These are phyloP conservation scores for Aspergillus saccharolyticus DNA, from an alignment of 495 filamentous ascomycete genomes.

Conservation along the genomic window DNA sequence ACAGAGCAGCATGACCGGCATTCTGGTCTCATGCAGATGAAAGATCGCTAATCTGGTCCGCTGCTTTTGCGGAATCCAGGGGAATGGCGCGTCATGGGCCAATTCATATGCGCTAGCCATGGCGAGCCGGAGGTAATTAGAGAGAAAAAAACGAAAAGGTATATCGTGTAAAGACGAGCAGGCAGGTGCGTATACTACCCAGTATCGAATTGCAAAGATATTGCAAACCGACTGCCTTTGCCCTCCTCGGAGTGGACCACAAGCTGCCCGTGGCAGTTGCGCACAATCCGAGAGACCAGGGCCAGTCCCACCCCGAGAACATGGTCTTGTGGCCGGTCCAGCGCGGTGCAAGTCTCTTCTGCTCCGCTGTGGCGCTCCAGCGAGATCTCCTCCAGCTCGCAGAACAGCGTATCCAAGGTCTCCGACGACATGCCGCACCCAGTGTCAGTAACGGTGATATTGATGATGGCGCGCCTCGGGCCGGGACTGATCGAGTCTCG, in stretches of 20 bases:
- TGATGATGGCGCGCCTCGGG: conserved; percentile 51
- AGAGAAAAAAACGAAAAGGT: background rate
- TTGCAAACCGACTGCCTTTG: conserved; percentile 70
- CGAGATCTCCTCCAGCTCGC: conserved; percentile 80
- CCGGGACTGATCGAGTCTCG: conserved; percentile 31
- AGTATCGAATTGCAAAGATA: conserved; percentile 24
- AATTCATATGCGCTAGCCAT: background rate
- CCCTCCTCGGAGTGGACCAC: conserved; percentile 79
- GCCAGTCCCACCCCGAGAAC: conserved; percentile 77
- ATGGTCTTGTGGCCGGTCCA: conserved; percentile 14
- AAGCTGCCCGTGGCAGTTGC: conserved; percentile 84
- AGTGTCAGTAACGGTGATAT: conserved; percentile 73
- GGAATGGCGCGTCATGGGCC: background rate
- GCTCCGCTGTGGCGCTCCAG: conserved; percentile 40
- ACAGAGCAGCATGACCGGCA: background rate
- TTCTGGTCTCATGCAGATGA: no score
- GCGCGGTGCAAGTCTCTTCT: background rate
- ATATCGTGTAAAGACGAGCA: background rate
- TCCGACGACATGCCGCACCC: conserved; percentile 72
- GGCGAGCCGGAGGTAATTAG: no score
- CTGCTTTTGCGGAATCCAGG: background rate
- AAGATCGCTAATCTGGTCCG: no score
- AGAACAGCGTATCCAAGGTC: conserved; percentile 72
- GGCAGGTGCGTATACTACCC: background rate
- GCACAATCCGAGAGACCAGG: conserved; percentile 72